Evolutionary conservation across 345 rosid genomes (phyloP).

Genomic region (Salix exigua): DNA sequence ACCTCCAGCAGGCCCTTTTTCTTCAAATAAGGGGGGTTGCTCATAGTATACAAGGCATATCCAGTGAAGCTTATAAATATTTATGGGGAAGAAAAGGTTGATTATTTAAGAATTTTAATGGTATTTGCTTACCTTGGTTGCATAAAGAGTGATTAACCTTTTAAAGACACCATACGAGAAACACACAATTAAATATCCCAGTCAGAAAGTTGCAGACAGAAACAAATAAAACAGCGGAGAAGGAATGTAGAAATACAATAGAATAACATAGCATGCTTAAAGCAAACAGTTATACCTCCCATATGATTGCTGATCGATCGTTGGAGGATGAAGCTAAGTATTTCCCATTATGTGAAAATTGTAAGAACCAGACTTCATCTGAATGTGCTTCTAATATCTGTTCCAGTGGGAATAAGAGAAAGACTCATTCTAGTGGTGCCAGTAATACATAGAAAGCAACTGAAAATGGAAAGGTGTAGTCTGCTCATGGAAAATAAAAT

Average conservation of each 20-base stretch:
- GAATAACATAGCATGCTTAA: neutral
- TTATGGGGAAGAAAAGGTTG: neutral
- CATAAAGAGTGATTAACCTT: neutral
- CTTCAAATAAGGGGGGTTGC: neutral
- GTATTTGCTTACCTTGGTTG: neutral
- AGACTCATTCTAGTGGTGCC: neutral
- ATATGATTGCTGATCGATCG: slow-evolving; percentile 54
- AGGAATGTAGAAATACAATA: neutral
- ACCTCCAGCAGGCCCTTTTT: neutral
- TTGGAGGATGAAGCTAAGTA: slow-evolving; percentile 68
- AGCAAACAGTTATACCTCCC: slow-evolving; percentile 47
- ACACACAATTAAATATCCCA: neutral
- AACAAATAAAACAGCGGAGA: neutral
- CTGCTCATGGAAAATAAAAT: neutral
- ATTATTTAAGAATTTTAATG: neutral
- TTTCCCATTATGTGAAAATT: slow-evolving; percentile 67
- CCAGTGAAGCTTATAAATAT: neutral
- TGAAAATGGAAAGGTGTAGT: neutral
- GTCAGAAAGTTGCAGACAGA: neutral
- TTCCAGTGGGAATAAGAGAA: slow-evolving; percentile 14
- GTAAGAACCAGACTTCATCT: slow-evolving; percentile 75
- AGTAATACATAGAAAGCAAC: neutral
- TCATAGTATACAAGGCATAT: neutral
- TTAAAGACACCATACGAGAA: neutral
- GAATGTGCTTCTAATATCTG: slow-evolving; percentile 61